Conservation (phyloP, 2,329 filamentous ascomycete genomes). For the Ceratocystis cubensis region DNA sequence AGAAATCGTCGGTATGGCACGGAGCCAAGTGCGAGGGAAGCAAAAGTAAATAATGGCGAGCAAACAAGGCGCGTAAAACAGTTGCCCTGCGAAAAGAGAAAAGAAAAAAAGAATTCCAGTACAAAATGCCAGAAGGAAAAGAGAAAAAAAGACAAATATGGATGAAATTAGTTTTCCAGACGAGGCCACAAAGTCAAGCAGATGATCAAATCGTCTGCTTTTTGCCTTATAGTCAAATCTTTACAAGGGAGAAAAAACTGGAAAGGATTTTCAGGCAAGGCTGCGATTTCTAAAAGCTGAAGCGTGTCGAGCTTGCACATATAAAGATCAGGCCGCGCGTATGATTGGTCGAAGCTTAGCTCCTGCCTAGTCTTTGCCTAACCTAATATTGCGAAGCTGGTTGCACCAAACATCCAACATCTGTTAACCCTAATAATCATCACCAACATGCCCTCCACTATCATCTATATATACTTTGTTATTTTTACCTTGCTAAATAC, state of each 20-base stretch:
- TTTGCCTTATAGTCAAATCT: constrained; percentile 3
- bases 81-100: constrained; percentile 1
- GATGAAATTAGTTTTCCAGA: background rate
- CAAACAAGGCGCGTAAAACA: constrained; percentile 3
- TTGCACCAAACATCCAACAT: background rate
- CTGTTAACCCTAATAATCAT: too few relatives aligned
- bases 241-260: background rate
- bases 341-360: constrained; percentile 2
- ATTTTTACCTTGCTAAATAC: too few relatives aligned
- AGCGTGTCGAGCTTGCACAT: background rate
- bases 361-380: background rate
- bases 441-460: too few relatives aligned
- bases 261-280: constrained; percentile 6
- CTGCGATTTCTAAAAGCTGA: background rate
- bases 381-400: background rate
- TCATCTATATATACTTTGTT: too few relatives aligned
- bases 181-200: background rate
- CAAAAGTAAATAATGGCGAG: background rate
- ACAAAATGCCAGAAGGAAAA: background rate
- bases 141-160: background rate
- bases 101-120: background rate
- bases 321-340: background rate
- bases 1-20: background rate
- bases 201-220: background rate
- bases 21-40: constrained; percentile 1